These are phyloP conservation scores for Mortierella antarctica DNA, from an alignment of 192 early-diverging fungal genomes.

Conservation along the genomic window DNA sequence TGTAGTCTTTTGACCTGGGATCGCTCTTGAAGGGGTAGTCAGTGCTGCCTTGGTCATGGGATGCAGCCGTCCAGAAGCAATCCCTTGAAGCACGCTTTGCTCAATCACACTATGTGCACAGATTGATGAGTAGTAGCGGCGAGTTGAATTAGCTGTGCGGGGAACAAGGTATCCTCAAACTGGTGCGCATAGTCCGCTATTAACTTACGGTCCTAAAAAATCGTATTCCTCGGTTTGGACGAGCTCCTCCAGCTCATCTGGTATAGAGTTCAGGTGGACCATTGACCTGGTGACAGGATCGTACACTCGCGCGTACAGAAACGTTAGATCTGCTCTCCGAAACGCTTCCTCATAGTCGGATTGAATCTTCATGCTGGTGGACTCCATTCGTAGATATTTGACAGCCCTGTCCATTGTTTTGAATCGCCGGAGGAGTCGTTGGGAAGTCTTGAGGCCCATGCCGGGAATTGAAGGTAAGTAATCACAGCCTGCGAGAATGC, in stretches of 20 bases:
- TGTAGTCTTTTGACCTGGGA: neutral
- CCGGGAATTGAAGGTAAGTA: slow-evolving; percentile 87
- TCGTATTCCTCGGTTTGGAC: slow-evolving; percentile 55
- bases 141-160: neutral
- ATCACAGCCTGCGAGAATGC: slow-evolving; percentile 98
- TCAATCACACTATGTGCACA: slow-evolving; percentile 55
- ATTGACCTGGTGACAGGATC: slow-evolving; percentile 66
- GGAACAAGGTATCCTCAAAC: neutral
- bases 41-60: slow-evolving; percentile 69
- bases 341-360: slow-evolving; percentile 78
- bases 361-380: slow-evolving; percentile 54
- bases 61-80: slow-evolving; percentile 72
- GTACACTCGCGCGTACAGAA: slow-evolving; percentile 92
- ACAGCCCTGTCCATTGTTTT: slow-evolving; percentile 55
- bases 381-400: slow-evolving; percentile 24
- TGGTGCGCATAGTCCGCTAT: neutral
- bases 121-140: neutral
- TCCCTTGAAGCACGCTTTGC: slow-evolving; percentile 57
- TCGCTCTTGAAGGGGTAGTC: neutral
- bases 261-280: slow-evolving; percentile 68
- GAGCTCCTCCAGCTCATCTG: slow-evolving; percentile 47
- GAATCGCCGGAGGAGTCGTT: slow-evolving; percentile 61
- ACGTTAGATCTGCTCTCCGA: slow-evolving; percentile 83
- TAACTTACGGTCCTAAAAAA: slow-evolving; percentile 70
- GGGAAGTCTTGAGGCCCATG: slow-evolving; percentile 88